phyloP scores from a whole-genome alignment of 305 asterid species.

The Solanum hybrid region DNA sequence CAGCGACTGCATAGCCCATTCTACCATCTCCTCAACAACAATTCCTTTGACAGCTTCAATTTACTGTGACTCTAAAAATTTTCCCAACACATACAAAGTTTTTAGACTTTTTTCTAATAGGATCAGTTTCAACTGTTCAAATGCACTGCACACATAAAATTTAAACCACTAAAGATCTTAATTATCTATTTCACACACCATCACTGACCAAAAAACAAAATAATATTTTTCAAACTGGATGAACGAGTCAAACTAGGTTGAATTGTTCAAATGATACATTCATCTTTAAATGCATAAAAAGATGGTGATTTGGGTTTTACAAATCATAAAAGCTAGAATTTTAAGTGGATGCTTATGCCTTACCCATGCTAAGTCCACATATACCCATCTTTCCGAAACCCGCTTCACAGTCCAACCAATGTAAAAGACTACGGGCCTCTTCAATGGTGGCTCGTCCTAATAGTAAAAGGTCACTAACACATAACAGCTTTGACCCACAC shows the following conservation, averaged over 20 bases:
- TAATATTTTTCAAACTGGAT: background rate
- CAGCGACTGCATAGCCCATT: background rate
- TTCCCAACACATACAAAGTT: background rate
- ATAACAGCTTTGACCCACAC: slow-evolving; percentile 84
- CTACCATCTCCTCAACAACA: background rate
- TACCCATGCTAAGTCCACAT: slow-evolving; percentile 99
- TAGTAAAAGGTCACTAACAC: slow-evolving; percentile 89
- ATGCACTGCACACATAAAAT: background rate
- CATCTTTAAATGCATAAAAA: background rate
- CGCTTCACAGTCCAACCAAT: slow-evolving; percentile 83
- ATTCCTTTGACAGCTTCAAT: background rate
- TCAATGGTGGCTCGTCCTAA: slow-evolving; percentile 95
- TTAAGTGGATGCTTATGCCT: slow-evolving; percentile 3
- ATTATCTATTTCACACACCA: background rate
- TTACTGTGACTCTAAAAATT: background rate
- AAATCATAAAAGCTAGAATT: background rate
- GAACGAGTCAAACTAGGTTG: background rate
- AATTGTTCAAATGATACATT: background rate
- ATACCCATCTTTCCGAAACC: slow-evolving; percentile 97
- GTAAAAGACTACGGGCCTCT: slow-evolving; percentile 82
- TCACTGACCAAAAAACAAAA: background rate
- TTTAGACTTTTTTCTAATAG: background rate
- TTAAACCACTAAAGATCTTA: background rate
- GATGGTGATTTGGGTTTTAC: background rate
- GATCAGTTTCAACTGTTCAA: background rate